Base-by-base conservation (phyloP, 192 early-diverging fungal species). In the Mortierella hygrophila region DNA sequence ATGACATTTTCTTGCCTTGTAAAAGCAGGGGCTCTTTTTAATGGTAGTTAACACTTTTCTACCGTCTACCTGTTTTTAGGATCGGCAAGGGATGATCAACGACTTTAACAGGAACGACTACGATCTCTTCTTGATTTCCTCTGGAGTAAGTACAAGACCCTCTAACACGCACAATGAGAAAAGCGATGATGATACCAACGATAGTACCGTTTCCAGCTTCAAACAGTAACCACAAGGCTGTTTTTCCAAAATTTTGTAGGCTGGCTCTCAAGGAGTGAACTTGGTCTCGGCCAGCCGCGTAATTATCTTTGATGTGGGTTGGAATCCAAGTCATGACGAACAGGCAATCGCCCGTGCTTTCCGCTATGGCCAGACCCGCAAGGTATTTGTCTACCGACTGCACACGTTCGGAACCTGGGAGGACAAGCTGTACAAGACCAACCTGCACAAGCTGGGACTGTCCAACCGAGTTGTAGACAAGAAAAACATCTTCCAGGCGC, bases 271-370 rank as follows among this genome's bases (percentile, higher is more conserved):
- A 47, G 94, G 94, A 16, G 81, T 95, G 23, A 97, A 96, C 75
- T 78, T 96, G n/a, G 83, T 90, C 4, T 89, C 90, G 1, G 96
- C 96, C 20, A 97, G 89, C 76, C 90, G 95, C 6, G 92, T 97
- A 8, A 88, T 97, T 23, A 75, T 97, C 20, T 88, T 93, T 75
- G 96, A 96, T 77, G 82, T 92, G 38, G 95, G 94, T 52, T 97
- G 95, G 95, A 97, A 96, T 70, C 96, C 96, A 32, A 93, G 92
- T 46, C 85, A 88, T 60, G 94, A 95, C 76, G 93, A 96, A 65
- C 95, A 96, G 87, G 93, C 94, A 4, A 90, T 96, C 42, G 95
- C 93, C 0, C 88, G 94, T 8, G 91, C 90, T 13, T 94, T 95
- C 81, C 91, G 94, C 15, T 95, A 93, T 83, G 95, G 94, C 13